These are phyloP conservation scores for Tephrocybe sp. DNA, from an alignment of 768 basidiomycete genomes.

Conservation along the genomic window DNA sequence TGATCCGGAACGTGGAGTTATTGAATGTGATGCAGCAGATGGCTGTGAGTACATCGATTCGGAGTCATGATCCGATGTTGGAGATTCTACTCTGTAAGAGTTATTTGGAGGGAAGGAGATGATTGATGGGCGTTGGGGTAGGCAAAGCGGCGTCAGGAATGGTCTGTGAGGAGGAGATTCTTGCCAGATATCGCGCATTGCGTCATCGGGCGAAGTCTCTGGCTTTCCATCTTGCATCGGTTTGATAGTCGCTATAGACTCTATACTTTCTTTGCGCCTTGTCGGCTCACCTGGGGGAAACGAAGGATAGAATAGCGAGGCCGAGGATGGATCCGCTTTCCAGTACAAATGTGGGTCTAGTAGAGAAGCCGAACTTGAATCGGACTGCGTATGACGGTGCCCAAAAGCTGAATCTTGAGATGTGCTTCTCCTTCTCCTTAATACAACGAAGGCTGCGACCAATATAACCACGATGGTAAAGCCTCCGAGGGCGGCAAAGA, in stretches of 20 bases:
- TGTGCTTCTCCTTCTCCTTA: not conserved
- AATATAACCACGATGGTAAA: not conserved
- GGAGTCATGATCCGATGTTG: not conserved
- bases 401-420: not conserved
- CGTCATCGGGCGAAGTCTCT: not conserved
- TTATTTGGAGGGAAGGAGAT: not conserved
- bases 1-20: not conserved
- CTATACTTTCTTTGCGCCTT: not conserved
- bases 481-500: not conserved
- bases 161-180: not conserved
- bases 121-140: not conserved
- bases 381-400: not conserved
- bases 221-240: not conserved
- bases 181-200: not conserved
- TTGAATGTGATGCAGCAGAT: conserved; percentile 1
- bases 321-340: not conserved
- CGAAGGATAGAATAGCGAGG: not conserved
- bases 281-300: not conserved
- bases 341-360: not conserved
- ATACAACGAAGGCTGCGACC: not conserved
- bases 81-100: not conserved
- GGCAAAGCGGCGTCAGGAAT: not conserved
- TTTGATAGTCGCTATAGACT: not conserved
- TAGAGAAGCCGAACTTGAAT: conserved; percentile 5
- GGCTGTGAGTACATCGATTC: conserved; percentile 19